phyloP scores from a whole-genome alignment of 805 yeast species.

The Schwanniomyces vanrijiae region DNA sequence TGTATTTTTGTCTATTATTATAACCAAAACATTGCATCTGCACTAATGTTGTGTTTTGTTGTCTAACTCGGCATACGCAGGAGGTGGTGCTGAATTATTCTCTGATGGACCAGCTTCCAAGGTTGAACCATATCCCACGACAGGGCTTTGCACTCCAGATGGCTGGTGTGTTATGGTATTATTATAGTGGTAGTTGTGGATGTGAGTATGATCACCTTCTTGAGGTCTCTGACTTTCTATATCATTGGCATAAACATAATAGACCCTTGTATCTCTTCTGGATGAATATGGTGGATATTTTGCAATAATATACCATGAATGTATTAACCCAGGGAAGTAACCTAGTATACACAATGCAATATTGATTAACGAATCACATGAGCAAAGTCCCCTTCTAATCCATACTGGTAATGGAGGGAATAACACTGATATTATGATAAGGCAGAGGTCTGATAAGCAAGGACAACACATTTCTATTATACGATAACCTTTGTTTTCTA shows the following conservation, averaged over 20 bases:
- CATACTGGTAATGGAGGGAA: conserved; percentile 77
- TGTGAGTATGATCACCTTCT: background rate
- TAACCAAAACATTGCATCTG: background rate
- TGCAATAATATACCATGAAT: conserved; percentile 50
- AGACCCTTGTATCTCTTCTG: conserved; percentile 24
- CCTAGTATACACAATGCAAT: conserved; percentile 46
- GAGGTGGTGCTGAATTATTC: conserved; percentile 17
- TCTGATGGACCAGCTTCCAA: conserved; percentile 15
- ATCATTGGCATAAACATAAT: conserved; percentile 35
- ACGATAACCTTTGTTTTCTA: background rate
- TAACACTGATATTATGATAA: conserved; percentile 59
- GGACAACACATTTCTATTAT: conserved; percentile 17
- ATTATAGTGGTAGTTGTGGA: conserved; percentile 21
- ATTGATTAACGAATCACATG: conserved; percentile 49
- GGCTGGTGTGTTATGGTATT: conserved; percentile 10
- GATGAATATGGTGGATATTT: conserved; percentile 42
- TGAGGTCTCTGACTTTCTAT: conserved; percentile 26
- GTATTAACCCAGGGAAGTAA: conserved; percentile 51
- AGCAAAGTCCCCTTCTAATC: conserved; percentile 61
- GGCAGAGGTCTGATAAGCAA: conserved; percentile 51
- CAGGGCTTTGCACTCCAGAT: conserved; percentile 5
- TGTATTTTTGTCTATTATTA: background rate
- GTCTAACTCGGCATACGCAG: conserved; percentile 31
- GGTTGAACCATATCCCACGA: conserved; percentile 9
- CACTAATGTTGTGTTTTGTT: conserved; percentile 8